These are phyloP conservation scores for Massariosphaeria phaeospora DNA, from an alignment of 495 filamentous ascomycete genomes.

Conservation along the genomic window DNA sequence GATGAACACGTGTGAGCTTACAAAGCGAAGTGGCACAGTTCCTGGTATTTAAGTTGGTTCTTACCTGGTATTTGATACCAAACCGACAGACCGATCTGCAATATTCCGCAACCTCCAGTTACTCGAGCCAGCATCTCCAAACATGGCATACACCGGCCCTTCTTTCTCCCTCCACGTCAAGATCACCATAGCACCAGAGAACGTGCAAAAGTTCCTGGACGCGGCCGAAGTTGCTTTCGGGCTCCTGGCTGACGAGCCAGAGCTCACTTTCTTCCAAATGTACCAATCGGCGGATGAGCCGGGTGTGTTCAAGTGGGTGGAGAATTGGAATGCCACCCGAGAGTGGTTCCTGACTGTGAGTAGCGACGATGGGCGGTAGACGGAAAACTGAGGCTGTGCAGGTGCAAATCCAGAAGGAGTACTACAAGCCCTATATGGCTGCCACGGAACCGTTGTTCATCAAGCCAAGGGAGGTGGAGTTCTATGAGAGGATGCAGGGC, in stretches of 20 bases:
- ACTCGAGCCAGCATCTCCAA: too few species aligned
- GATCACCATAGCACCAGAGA: constrained; percentile 43
- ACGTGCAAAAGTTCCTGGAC: constrained; percentile 44
- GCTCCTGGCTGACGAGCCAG: constrained; percentile 44
- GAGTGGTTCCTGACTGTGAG: constrained; percentile 45
- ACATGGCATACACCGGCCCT: constrained; percentile 3
- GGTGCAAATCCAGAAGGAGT: constrained; percentile 49
- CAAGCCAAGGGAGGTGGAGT: constrained; percentile 37
- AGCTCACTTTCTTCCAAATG: constrained; percentile 49
- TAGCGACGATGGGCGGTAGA: neutral
- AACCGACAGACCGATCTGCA: too few species aligned
- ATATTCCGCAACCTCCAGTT: too few species aligned
- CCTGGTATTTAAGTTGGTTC: too few species aligned
- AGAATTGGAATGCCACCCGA: constrained; percentile 44
- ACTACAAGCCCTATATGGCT: constrained; percentile 49
- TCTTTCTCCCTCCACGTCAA: constrained; percentile 42
- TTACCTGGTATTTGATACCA: too few species aligned
- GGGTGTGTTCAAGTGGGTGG: constrained; percentile 45
- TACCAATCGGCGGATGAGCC: constrained; percentile 44
- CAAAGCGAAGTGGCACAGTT: too few species aligned
- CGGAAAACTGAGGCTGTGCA: constrained; percentile 26
- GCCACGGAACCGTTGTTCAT: constrained; percentile 48
- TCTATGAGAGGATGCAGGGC: constrained; percentile 37
- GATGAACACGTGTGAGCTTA: too few species aligned
- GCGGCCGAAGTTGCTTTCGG: constrained; percentile 43